Evolutionary conservation across 2,329 filamentous ascomycete genomes (phyloP).

Genomic region (Alternaria dauci): DNA sequence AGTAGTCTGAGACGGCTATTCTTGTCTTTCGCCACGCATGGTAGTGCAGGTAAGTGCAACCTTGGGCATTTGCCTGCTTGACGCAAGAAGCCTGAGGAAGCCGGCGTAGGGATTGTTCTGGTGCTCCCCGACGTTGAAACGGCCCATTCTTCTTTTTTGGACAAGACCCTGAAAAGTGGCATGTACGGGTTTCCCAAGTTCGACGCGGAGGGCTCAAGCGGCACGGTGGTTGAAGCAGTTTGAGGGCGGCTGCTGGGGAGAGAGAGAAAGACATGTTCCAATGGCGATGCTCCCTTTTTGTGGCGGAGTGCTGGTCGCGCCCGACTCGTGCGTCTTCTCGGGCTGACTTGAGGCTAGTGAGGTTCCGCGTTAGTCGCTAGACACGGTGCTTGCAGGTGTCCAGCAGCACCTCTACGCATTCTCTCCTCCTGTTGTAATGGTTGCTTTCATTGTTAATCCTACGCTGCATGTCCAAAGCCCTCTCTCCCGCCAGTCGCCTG

Average conservation of each 20-base stretch:
- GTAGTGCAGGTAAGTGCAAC: background rate
- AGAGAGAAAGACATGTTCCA: background rate
- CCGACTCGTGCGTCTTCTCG: slow-evolving; percentile 14
- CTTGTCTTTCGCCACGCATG: slow-evolving; percentile 4
- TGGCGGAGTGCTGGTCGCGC: slow-evolving; percentile 4
- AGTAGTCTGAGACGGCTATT: slow-evolving; percentile 8
- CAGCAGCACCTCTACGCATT: slow-evolving; percentile 13
- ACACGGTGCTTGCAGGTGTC: slow-evolving; percentile 11
- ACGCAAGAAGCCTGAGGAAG: background rate
- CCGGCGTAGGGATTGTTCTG: background rate
- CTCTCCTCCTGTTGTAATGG: slow-evolving; percentile 18
- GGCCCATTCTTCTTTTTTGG: background rate
- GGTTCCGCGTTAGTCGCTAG: slow-evolving; percentile 7
- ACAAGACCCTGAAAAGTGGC: background rate
- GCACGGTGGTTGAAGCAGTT: background rate
- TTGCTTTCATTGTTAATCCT: slow-evolving; percentile 15
- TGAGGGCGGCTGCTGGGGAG: background rate
- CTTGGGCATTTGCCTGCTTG: background rate
- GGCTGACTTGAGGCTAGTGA: slow-evolving; percentile 5
- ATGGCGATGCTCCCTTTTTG: slow-evolving; percentile 4
- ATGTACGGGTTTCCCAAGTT: background rate
- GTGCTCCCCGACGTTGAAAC: background rate
- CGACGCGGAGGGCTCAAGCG: background rate
- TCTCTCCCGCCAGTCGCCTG: slow-evolving; percentile 14
- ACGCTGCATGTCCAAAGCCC: slow-evolving; percentile 12